phyloP scores from a whole-genome alignment of 2,329 filamentous ascomycete species.

The Cladorrhinum sp. region DNA sequence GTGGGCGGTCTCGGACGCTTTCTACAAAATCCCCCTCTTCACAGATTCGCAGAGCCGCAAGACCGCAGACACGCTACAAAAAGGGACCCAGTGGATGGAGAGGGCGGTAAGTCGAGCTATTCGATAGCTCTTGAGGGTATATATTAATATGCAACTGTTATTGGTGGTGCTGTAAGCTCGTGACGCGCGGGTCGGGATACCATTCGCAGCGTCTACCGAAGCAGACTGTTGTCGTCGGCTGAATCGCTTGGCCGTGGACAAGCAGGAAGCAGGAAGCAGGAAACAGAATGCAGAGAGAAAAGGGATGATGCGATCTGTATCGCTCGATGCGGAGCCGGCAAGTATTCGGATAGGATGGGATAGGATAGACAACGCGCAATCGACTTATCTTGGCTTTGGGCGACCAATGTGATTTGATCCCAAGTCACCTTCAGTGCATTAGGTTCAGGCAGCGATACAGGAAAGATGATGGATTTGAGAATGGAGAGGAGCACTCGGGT shows the following conservation, averaged over 20 bases:
- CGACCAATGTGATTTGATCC: conserved; percentile 14
- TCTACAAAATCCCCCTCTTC: background rate
- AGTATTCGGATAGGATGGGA: background rate
- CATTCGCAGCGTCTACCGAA: conserved; percentile 23
- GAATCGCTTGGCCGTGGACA: conserved; percentile 16
- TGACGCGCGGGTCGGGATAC: conserved; percentile 23
- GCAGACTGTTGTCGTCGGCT: conserved; percentile 17
- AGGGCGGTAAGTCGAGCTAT: conserved; percentile 7
- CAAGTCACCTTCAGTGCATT: conserved; percentile 10
- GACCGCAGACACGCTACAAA: background rate
- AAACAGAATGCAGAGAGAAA: background rate
- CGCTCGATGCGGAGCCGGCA: background rate
- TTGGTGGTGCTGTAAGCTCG: conserved; percentile 24
- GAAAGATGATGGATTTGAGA: background rate
- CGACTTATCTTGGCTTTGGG: conserved; percentile 17
- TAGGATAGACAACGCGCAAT: conserved; percentile 6
- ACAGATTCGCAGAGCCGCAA: conserved; percentile 21
- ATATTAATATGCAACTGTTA: conserved; percentile 27
- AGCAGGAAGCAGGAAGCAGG: background rate
- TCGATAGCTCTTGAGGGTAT: conserved; percentile 12
- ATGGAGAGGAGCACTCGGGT: background rate
- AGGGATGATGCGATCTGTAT: background rate
- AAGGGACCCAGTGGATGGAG: conserved; percentile 1
- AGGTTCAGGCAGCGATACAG: background rate
- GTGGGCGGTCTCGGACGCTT: background rate